Evolutionary conservation across 2,329 filamentous ascomycete genomes (phyloP).

Genomic region (Aspergillus floridensis): DNA sequence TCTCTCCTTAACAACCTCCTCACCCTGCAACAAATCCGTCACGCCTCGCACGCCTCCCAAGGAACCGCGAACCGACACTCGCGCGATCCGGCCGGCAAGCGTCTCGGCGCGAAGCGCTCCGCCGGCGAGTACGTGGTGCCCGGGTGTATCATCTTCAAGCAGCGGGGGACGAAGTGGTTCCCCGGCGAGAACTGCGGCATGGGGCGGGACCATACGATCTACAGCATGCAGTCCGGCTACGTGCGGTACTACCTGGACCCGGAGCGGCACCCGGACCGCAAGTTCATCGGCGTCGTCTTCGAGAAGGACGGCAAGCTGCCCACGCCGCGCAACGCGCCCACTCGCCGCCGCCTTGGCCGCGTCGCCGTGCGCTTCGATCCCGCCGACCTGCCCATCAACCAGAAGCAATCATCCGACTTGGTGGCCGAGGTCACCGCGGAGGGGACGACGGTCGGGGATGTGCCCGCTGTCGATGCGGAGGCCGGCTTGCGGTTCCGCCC

Average conservation of each 20-base stretch:
- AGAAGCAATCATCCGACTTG: constrained; percentile 24
- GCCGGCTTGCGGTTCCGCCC: constrained; percentile 45
- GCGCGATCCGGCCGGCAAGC: constrained; percentile 73
- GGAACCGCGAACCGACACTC: constrained; percentile 65
- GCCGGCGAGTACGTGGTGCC: constrained; percentile 92
- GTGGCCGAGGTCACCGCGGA: constrained; percentile 23
- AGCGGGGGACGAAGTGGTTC: constrained; percentile 91
- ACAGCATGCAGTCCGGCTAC: constrained; percentile 78
- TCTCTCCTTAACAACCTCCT: neutral
- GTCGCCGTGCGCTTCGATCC: constrained; percentile 48
- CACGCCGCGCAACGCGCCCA: constrained; percentile 68
- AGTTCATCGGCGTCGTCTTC: constrained; percentile 93
- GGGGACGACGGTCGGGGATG: constrained; percentile 24
- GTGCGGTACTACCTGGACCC: constrained; percentile 97
- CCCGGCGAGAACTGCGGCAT: constrained; percentile 94
- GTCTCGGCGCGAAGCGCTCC: constrained; percentile 89
- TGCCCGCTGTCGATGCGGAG: constrained; percentile 25
- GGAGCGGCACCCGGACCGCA: constrained; percentile 72
- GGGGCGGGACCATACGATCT: constrained; percentile 95
- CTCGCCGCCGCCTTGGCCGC: constrained; percentile 74
- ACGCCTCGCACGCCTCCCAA: constrained; percentile 65
- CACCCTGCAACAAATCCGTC: constrained; percentile 45
- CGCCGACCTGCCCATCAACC: constrained; percentile 16
- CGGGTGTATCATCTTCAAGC: constrained; percentile 97
- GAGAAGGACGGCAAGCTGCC: constrained; percentile 78